Percentiles rank a stretch among this genome's conserved stretches.
These are phyloP conservation scores for Podospora conica DNA, from an alignment of 495 filamentous ascomycete species.

Conservation along the genomic window DNA sequence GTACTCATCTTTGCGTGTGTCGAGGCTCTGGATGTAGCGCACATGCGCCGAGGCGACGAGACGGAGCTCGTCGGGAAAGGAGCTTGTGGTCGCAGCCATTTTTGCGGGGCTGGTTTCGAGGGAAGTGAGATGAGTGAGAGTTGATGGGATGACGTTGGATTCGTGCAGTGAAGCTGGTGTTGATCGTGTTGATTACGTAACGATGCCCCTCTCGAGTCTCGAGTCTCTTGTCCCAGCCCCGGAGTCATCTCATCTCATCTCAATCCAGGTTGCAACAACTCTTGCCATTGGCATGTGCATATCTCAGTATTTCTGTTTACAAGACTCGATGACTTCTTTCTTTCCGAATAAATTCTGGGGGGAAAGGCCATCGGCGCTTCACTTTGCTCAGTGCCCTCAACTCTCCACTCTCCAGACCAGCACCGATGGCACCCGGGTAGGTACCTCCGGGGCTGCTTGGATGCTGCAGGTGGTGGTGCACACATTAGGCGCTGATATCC, in stretches of 20 bases:
- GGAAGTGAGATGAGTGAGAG: background rate
- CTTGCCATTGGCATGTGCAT: no score
- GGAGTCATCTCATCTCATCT: no score
- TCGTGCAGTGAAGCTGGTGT: background rate
- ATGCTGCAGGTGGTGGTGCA: background rate
- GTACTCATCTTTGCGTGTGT: constrained; percentile 85
- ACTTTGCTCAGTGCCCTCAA: background rate
- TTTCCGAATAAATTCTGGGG: no score
- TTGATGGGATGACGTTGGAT: background rate
- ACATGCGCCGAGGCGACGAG: constrained; percentile 75
- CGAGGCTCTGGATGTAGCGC: constrained; percentile 86
- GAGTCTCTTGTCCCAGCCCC: no score
- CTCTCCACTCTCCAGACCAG: background rate
- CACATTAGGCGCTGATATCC: background rate
- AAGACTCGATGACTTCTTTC: no score
- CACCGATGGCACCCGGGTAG: background rate
- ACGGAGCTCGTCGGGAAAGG: constrained; percentile 53
- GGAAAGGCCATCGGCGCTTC: background rate
- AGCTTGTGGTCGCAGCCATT: constrained; percentile 24
- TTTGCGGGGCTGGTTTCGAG: constrained; percentile 6
- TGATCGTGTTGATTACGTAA: background rate
- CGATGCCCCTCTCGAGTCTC: background rate
- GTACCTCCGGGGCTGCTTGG: background rate
- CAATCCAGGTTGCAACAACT: background rate
- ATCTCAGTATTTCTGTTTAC: no score